Percentiles rank a stretch among this genome's conserved stretches.
These are phyloP conservation scores for Stylosanthes scabra DNA, from an alignment of 331 rosid species.

Conservation along the genomic window DNA sequence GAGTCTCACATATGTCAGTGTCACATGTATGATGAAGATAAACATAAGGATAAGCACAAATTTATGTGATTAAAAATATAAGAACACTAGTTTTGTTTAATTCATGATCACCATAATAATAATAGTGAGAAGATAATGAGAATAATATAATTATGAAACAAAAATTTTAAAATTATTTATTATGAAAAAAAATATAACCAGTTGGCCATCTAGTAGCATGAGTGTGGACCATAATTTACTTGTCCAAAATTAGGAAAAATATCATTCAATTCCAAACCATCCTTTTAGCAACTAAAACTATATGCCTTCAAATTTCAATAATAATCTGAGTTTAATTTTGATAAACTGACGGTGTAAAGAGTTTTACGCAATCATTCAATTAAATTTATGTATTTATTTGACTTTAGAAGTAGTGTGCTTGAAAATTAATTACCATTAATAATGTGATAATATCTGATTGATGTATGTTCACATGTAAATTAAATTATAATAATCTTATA, in stretches of 20 bases:
- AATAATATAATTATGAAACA: background rate
- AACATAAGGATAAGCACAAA: slow-evolving; percentile 35
- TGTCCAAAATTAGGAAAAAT: slow-evolving; percentile 18
- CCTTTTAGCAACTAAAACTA: slow-evolving; percentile 39
- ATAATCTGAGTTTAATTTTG: no score
- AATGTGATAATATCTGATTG: no score
- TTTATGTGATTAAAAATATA: background rate
- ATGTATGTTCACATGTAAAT: no score
- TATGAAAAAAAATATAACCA: slow-evolving; percentile 35
- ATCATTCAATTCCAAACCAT: slow-evolving; percentile 42
- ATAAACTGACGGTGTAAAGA: no score
- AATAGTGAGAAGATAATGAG: background rate
- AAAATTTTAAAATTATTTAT: background rate
- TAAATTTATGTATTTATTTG: no score
- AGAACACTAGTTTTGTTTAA: background rate
- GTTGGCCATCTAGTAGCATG: slow-evolving; percentile 29
- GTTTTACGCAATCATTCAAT: no score
- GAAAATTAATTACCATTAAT: no score
- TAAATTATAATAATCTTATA: background rate
- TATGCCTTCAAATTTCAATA: slow-evolving; percentile 20
- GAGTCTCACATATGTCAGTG: slow-evolving; percentile 20
- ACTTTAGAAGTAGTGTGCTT: no score
- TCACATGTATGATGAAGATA: slow-evolving; percentile 24
- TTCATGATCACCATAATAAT: slow-evolving; percentile 19
- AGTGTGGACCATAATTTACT: slow-evolving; percentile 25